phyloP scores from a whole-genome alignment of 768 basidiomycete genomes.

The Trametes meyenii region DNA sequence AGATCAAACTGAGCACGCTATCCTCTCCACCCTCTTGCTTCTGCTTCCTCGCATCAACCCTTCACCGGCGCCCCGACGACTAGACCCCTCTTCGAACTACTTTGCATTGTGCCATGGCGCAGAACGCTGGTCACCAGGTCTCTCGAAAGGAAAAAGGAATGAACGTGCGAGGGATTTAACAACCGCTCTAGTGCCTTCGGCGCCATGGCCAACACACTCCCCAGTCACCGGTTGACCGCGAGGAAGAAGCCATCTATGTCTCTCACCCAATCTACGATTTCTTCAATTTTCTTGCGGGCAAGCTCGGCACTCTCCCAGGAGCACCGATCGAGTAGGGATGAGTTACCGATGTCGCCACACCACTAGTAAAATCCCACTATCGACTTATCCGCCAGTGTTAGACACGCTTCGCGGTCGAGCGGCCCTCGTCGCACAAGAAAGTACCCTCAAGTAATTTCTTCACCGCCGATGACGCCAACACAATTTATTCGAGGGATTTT shows the following conservation, averaged over 20 bases:
- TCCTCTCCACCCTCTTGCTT: background rate
- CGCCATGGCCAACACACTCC: background rate
- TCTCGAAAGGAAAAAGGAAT: background rate
- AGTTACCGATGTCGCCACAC: no score
- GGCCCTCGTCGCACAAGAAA: no score
- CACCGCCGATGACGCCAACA: background rate
- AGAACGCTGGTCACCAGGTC: slow-evolving; percentile 3
- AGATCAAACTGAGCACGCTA: background rate
- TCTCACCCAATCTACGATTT: background rate
- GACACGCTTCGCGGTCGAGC: no score
- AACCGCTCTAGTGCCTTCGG: background rate
- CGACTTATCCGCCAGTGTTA: no score
- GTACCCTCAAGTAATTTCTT: no score
- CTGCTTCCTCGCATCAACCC: slow-evolving; percentile 1
- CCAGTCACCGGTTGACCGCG: background rate
- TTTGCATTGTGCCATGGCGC: background rate
- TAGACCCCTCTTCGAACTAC: no score
- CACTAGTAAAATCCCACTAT: no score
- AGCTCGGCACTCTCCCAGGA: no score
- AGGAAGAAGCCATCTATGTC: background rate
- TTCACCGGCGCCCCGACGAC: background rate
- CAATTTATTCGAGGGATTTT: background rate
- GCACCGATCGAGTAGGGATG: no score
- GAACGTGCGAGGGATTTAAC: slow-evolving; percentile 14
- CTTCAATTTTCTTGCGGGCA: background rate